Percentiles rank a stretch among this genome's conserved stretches.
phyloP scores from a whole-genome alignment of 2,329 filamentous ascomycete species.

The Aspergillus fructus region DNA sequence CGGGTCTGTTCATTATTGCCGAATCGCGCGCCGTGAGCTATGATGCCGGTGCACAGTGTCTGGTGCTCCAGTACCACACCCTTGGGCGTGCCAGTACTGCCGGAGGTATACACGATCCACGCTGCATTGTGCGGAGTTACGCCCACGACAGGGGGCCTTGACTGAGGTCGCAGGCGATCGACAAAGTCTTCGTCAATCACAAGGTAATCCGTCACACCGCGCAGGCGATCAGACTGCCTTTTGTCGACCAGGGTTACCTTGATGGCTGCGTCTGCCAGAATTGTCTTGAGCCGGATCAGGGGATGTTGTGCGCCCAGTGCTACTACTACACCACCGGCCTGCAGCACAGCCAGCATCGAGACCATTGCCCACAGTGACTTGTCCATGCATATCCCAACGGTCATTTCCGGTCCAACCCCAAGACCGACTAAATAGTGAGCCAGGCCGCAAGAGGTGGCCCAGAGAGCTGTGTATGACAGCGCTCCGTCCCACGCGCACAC shows the following conservation, averaged over 20 bases:
- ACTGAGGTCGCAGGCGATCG: no score
- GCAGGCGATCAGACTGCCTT: not conserved
- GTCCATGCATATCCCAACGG: not conserved
- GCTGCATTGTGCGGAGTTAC: no score
- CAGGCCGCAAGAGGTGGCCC: not conserved
- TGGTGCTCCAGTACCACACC: no score
- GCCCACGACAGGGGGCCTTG: no score
- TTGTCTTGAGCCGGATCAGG: not conserved
- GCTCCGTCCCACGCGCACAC: not conserved
- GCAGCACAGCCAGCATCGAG: not conserved
- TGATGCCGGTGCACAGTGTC: no score
- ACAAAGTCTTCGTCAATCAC: not conserved
- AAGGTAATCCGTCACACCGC: not conserved
- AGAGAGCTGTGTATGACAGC: not conserved
- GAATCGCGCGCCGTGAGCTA: no score
- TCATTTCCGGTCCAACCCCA: not conserved
- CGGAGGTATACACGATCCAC: no score
- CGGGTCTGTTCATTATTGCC: no score
- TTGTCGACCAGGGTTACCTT: not conserved
- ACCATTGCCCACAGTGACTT: not conserved
- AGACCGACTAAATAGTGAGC: not conserved
- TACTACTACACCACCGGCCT: not conserved
- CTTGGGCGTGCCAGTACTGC: no score
- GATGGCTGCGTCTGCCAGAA: not conserved
- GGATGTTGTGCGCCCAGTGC: not conserved